phyloP scores from a whole-genome alignment of 495 filamentous ascomycete genomes.

The Trichoderma parareesei region DNA sequence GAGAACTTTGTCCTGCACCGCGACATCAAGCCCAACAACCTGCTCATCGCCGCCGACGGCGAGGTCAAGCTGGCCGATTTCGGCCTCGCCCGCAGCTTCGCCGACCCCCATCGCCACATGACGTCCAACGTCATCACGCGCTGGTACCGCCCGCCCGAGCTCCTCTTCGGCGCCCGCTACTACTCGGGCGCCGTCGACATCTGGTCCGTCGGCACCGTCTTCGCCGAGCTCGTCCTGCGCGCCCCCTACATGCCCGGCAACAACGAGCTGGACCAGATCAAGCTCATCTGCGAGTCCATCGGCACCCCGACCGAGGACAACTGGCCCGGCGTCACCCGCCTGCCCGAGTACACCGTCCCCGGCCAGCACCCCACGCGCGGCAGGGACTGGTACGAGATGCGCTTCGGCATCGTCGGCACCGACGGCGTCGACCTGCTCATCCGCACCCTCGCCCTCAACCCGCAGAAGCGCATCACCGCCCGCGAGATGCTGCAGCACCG shows the following conservation, averaged over 20 bases:
- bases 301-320: slow-evolving; percentile 90
- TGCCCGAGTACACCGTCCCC: slow-evolving; percentile 66
- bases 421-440: slow-evolving; percentile 82
- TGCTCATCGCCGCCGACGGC: slow-evolving; percentile 86
- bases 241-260: slow-evolving; percentile 67
- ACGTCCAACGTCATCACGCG: slow-evolving; percentile 91
- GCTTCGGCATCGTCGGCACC: slow-evolving; percentile 68
- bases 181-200: slow-evolving; percentile 90
- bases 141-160: slow-evolving; percentile 93
- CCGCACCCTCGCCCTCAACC: slow-evolving; percentile 79
- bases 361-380: slow-evolving; percentile 56
- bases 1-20: slow-evolving; percentile 89
- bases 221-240: slow-evolving; percentile 82
- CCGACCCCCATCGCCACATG: slow-evolving; percentile 83
- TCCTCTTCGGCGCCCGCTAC: slow-evolving; percentile 80
- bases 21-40: slow-evolving; percentile 98
- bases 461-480: slow-evolving; percentile 69
- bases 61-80: slow-evolving; percentile 97
- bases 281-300: slow-evolving; percentile 71
- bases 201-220: slow-evolving; percentile 90
- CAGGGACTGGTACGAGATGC: slow-evolving; percentile 56
- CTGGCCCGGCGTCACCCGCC: slow-evolving; percentile 83
- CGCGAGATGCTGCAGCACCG: slow-evolving; percentile 66
- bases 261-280: slow-evolving; percentile 66
- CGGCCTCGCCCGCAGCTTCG: slow-evolving; percentile 80